Evolutionary conservation across 2,329 filamentous ascomycete species (phyloP), one percentile per base, ranked within the genome.

Genomic region (Hymenotorrendiella dingleyae): DNA sequence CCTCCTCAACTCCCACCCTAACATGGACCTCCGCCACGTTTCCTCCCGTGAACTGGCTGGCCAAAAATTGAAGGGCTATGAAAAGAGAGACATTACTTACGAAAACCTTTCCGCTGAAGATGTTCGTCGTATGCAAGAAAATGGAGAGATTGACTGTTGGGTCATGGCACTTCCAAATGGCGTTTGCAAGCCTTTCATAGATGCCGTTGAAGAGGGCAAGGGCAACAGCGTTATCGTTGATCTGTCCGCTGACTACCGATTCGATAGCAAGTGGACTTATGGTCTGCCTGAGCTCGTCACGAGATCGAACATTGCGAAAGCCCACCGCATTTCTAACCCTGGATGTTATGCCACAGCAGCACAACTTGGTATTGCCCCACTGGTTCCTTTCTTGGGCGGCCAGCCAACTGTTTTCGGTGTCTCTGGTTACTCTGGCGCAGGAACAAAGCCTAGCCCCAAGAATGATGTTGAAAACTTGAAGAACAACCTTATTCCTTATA

Each of bases 151-250:
- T 37, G 91, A 97, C 69, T 93, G 86, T 68, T 97, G 90, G 90
- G 86, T 97, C 33, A 93, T 97, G 86, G 93, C 93, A 26, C 79
- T 97, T 22, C 93, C 91, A 33, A 98, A 97, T 60, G 86, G 87
- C 48, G 88, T 95, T 37, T 96, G 88, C 78, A 86, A 89, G 68
- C 90, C 93, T 0, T 98, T 84, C 55, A 84, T 97, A 8, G 87
- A 97, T 51, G 91, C 91, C 6, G 78, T 97, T 40, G 78, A 90
- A 55, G 76, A 84, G 58, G 79, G 79, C 45, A 75, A 78, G 60
- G 70, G 69, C 38, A 76, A 76, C 49, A 89, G 85, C 55, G 71
- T 97, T 29, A 86, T 97, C 54, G 75, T 98, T 34, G 93, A 98
- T 63, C 76, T 98, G 26, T 95, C 89, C n/a, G 93, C 93, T 47